Evolutionary conservation across 495 filamentous ascomycete species (phyloP), one percentile per base, ranked within the genome.

Genomic region (Penicillium steckii): DNA sequence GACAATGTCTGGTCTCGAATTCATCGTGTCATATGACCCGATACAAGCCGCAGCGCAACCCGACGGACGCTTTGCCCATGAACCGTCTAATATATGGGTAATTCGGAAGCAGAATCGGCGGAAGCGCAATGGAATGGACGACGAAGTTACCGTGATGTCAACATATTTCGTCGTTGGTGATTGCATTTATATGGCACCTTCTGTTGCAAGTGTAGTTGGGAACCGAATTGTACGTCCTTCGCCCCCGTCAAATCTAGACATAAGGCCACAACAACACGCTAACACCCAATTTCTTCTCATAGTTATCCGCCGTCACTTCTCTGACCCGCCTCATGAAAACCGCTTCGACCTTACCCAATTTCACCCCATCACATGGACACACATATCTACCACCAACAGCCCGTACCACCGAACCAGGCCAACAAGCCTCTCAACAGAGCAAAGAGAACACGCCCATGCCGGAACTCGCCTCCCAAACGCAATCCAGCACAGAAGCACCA

Each of bases 171-270:
- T 96, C 9, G 79, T 93, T 2, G 89, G 89, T 2, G 88, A 90
- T 59, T 87, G 88, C 56, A 84, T 97, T 37, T 96, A 91, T 63
- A 90, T 92, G 87, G 91, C 94, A 7, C 91, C 95, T 0, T 85
- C 83, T 0, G 71, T 96, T 10, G 82, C 80, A 1, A 90, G 91
- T 62, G 78, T 96, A 1, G 61, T 98, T 10, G 83, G 83, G 46
- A 85, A 84, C 55, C 71, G 90, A 66, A 74, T 96, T 65, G 89
- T 95, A 72, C 26, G 78, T 49, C 8, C 2, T n/a, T n/a, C 32
- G 3, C 9, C 26, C 26, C 26, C 26, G 5, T 10, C 26, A 27
- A 27, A 27, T 4, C 4, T 4, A 27, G 26, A 27, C 4, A 27
- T 4, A 27, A 10, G 10, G 26, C 4, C 10, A 27, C 5, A 27